Conservation (phyloP, 139 green algal genomes). For the Chlamydomonas schloesseri region DNA sequence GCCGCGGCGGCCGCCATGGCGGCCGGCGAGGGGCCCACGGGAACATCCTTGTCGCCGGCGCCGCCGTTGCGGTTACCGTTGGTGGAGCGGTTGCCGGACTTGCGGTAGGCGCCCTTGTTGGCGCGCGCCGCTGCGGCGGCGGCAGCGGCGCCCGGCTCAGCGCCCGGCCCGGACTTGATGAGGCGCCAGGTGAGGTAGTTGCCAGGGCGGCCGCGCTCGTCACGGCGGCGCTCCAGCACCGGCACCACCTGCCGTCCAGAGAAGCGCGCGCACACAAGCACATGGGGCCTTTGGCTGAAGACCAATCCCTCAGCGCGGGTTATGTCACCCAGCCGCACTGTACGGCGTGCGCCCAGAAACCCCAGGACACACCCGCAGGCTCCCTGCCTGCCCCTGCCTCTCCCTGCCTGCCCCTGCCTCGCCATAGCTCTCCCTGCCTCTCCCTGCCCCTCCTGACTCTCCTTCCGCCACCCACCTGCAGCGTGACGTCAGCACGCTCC, state of each 20-base stretch:
- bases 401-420: no score
- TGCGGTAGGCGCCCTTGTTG: no score
- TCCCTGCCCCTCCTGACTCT: not conserved
- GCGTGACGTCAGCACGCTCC: slow-evolving; percentile 2
- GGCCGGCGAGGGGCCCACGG: not conserved
- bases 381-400: no score
- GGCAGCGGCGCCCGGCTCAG: not conserved
- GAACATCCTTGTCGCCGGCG: no score
- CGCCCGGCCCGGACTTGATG: slow-evolving; percentile 9
- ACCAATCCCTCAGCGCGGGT: no score
- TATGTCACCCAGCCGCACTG: no score
- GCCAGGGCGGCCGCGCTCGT: not conserved
- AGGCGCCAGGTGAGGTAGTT: slow-evolving; percentile 6
- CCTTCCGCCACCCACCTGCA: slow-evolving; percentile 14
- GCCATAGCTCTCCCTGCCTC: not conserved
- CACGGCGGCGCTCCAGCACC: slow-evolving; percentile 16
- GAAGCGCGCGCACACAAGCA: no score
- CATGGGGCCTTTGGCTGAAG: no score
- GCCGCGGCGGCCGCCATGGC: slow-evolving; percentile 27
- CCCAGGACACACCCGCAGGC: no score
- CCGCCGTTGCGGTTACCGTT: no score
- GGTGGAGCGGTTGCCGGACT: no score
- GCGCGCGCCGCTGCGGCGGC: not conserved
- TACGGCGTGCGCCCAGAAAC: no score
- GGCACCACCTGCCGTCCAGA: slow-evolving; percentile 2